A percentile compares a stretch with the other conserved stretches of the same genome.
phyloP scores from a whole-genome alignment of 2,329 filamentous ascomycete species.

The Cladorrhinum sp. region DNA sequence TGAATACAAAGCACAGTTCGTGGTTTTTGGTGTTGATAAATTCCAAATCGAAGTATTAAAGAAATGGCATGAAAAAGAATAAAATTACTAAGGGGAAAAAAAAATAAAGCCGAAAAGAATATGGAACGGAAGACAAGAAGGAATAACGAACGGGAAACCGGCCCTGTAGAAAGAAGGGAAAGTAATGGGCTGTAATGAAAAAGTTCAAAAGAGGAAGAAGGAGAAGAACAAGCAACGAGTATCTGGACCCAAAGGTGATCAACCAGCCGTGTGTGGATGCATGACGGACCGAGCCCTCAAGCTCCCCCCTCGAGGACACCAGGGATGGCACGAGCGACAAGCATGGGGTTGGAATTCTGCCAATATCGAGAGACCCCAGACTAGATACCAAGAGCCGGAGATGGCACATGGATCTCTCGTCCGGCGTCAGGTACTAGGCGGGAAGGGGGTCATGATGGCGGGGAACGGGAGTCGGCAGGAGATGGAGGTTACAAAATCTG shows the following conservation, averaged over 20 bases:
- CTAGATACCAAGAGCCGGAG: slow-evolving; percentile 16
- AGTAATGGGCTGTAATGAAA: slow-evolving; percentile 12
- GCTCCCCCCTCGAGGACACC: slow-evolving; percentile 21
- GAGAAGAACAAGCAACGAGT: slow-evolving; percentile 9
- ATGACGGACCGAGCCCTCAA: slow-evolving; percentile 24
- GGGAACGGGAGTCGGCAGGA: neutral
- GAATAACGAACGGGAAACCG: slow-evolving; percentile 24
- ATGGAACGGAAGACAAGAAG: slow-evolving; percentile 18
- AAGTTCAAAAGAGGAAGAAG: slow-evolving; percentile 13
- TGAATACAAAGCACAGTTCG: neutral
- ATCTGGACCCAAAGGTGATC: slow-evolving; percentile 17
- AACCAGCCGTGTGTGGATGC: slow-evolving; percentile 21
- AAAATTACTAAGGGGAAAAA: slow-evolving; percentile 16
- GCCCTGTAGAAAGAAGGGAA: slow-evolving; percentile 25
- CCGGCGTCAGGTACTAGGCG: slow-evolving; percentile 14
- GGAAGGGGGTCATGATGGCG: slow-evolving; percentile 9
- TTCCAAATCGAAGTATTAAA: neutral
- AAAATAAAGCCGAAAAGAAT: slow-evolving; percentile 10
- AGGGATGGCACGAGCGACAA: slow-evolving; percentile 19
- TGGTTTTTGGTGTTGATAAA: neutral
- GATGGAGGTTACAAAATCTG: neutral
- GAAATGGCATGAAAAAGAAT: slow-evolving; percentile 4
- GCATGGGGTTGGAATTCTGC: slow-evolving; percentile 19
- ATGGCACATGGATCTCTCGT: slow-evolving; percentile 18
- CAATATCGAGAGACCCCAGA: slow-evolving; percentile 14